Conservation (phyloP, 2,329 filamentous ascomycete genomes). For the Rugonectria rugulosa region DNA sequence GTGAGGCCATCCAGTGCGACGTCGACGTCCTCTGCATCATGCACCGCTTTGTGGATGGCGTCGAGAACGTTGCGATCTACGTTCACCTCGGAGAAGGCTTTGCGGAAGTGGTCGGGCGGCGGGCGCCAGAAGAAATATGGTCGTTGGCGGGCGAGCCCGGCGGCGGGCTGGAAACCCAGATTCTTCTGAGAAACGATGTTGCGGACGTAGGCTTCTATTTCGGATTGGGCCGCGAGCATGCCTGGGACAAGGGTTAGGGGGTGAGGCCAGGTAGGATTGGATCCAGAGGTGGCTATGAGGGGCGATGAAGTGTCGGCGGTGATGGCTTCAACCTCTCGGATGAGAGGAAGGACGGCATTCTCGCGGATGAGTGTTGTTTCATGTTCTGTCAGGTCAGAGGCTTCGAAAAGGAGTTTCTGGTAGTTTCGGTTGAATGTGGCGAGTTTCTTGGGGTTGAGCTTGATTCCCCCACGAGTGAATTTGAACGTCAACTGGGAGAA, state of each 20-base stretch:
- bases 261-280: slow-evolving; percentile 35
- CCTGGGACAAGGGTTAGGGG: slow-evolving; percentile 39
- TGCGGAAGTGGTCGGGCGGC: slow-evolving; percentile 39
- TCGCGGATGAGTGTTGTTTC: slow-evolving; percentile 28
- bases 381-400: slow-evolving; percentile 33
- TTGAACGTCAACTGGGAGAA: slow-evolving; percentile 79
- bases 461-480: slow-evolving; percentile 90
- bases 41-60: slow-evolving; percentile 37
- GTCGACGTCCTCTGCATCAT: slow-evolving; percentile 21
- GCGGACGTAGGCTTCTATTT: slow-evolving; percentile 31
- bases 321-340: slow-evolving; percentile 36
- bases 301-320: slow-evolving; percentile 24
- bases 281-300: slow-evolving; percentile 29
- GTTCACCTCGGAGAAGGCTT: slow-evolving; percentile 31
- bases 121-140: slow-evolving; percentile 51
- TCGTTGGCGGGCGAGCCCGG: slow-evolving; percentile 40
- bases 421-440: slow-evolving; percentile 80
- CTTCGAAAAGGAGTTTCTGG: slow-evolving; percentile 44
- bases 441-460: slow-evolving; percentile 82
- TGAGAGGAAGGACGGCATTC: slow-evolving; percentile 33
- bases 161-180: slow-evolving; percentile 30
- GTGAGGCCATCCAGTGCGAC: slow-evolving; percentile 27
- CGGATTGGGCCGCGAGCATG: slow-evolving; percentile 23
- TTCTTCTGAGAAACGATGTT: slow-evolving; percentile 30
- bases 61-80: slow-evolving; percentile 24